These are phyloP conservation scores for Penicillium sclerotigenum DNA, from an alignment of 2,329 filamentous ascomycete genomes.

Conservation along the genomic window DNA sequence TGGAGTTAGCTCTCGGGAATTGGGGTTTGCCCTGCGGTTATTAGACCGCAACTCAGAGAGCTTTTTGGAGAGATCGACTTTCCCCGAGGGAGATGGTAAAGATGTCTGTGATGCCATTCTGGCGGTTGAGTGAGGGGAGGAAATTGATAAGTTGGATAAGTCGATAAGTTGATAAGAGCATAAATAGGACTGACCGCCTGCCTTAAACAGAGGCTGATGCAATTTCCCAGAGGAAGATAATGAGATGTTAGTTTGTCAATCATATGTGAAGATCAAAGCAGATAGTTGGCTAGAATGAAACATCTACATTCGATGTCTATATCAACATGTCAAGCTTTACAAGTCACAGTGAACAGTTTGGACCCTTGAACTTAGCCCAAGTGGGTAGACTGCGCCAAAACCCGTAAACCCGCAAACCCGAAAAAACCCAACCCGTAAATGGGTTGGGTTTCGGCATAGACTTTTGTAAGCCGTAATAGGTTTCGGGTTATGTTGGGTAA, in stretches of 20 bases:
- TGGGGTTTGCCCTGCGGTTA: constrained; percentile 31
- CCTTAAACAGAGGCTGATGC: constrained; percentile 1
- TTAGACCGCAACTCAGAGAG: constrained; percentile 37
- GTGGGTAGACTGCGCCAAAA: no score
- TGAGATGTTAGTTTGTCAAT: background rate
- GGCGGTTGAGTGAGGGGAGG: constrained; percentile 5
- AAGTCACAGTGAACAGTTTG: background rate
- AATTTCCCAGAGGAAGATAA: background rate
- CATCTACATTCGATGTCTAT: background rate
- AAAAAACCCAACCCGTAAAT: no score
- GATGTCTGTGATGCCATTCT: constrained; percentile 27
- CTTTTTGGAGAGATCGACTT: constrained; percentile 42
- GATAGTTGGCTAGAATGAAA: background rate
- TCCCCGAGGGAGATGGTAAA: constrained; percentile 18
- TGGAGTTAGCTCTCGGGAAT: constrained; percentile 58
- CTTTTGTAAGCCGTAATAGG: no score
- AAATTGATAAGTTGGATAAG: constrained; percentile 5
- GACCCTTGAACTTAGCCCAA: background rate
- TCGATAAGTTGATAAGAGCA: background rate
- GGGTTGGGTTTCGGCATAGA: no score
- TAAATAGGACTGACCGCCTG: constrained; percentile 3
- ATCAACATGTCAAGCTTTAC: background rate
- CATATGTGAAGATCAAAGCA: background rate
- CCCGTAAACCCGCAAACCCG: no score
- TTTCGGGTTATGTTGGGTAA: no score